Evolutionary conservation across 2,329 filamentous ascomycete genomes (phyloP).

Genomic region (Talaromyces rugulosus): DNA sequence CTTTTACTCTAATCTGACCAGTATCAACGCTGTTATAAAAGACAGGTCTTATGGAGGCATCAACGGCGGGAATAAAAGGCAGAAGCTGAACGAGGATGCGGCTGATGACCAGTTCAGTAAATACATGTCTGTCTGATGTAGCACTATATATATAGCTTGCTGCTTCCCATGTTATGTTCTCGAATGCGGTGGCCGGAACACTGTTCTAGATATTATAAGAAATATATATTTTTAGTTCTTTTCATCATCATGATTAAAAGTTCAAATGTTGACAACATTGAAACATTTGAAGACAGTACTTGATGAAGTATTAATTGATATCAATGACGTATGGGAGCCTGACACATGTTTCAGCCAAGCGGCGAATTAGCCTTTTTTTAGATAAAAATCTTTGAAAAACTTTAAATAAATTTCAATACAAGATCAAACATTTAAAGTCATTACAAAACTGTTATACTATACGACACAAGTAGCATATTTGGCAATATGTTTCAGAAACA

Average conservation of each 20-base stretch:
- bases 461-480: too few relatives aligned
- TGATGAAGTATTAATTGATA: not conserved
- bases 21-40: constrained; percentile 55
- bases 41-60: constrained; percentile 24
- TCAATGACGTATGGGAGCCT: not conserved
- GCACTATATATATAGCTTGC: not conserved
- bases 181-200: not conserved
- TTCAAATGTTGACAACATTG: not conserved
- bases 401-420: not conserved
- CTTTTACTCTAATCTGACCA: constrained; percentile 81
- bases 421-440: not conserved
- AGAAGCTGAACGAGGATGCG: constrained; percentile 24
- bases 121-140: constrained; percentile 13
- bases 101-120: constrained; percentile 45
- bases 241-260: not conserved
- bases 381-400: not conserved
- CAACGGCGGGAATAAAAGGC: constrained; percentile 20
- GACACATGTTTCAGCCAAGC: not conserved
- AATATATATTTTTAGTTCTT: not conserved
- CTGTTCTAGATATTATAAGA: not conserved
- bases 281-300: not conserved
- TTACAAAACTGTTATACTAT: too few relatives aligned
- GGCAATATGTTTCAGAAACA: not conserved
- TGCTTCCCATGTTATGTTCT: not conserved
- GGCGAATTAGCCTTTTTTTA: not conserved